Percentiles rank a stretch among this genome's conserved stretches.
These are phyloP conservation scores for Pisolithus sp. DNA, from an alignment of 768 basidiomycete genomes.

Conservation along the genomic window DNA sequence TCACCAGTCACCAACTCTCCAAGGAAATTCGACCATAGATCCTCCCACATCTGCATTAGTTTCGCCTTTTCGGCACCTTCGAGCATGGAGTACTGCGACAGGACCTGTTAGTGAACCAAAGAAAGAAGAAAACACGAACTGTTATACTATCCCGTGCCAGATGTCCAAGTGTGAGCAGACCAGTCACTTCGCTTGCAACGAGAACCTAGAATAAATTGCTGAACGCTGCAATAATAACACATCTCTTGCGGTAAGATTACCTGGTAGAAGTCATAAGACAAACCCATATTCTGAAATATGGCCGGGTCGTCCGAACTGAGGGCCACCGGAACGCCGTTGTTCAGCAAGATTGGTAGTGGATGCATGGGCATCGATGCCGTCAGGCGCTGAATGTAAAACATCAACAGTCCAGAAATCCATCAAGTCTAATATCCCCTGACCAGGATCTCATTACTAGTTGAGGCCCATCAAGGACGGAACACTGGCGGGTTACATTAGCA, in stretches of 20 bases:
- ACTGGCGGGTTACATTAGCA: constrained; percentile 8
- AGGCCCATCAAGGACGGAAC: neutral
- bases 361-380: constrained; percentile 79
- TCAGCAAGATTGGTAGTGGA: constrained; percentile 64
- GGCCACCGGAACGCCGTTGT: constrained; percentile 65
- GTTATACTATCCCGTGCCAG: constrained; percentile 69
- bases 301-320: constrained; percentile 74
- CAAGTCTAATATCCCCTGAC: constrained; percentile 29
- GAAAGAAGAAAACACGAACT: constrained; percentile 6
- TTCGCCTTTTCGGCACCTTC: constrained; percentile 38
- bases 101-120: neutral
- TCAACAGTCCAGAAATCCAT: neutral
- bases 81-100: constrained; percentile 46
- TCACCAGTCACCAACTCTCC: constrained; percentile 24
- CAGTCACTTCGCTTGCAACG: constrained; percentile 61
- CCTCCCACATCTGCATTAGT: constrained; percentile 41
- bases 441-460: constrained; percentile 62
- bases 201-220: constrained; percentile 41
- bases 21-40: constrained; percentile 42
- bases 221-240: neutral
- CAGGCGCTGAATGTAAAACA: constrained; percentile 41
- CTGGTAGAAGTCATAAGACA: constrained; percentile 77
- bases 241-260: constrained; percentile 25
- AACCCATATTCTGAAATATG: constrained; percentile 70
- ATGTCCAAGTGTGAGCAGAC: constrained; percentile 53